These are phyloP conservation scores for Chytridium lagenaria DNA, from an alignment of 371 early-diverging fungal species.

Conservation along the genomic window DNA sequence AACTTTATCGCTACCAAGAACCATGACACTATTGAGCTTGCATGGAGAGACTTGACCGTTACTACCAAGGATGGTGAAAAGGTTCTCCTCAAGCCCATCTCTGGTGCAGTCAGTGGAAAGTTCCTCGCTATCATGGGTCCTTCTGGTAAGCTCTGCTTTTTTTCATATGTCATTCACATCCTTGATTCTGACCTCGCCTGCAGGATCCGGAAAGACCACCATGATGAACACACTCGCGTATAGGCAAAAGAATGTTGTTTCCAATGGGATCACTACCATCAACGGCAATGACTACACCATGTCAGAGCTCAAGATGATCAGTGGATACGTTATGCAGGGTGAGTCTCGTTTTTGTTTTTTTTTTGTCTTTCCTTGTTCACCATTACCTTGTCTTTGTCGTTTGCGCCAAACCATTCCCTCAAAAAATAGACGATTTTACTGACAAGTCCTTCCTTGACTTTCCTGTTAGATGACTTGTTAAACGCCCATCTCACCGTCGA, in stretches of 20 bases:
- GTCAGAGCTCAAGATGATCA: conserved; percentile 29
- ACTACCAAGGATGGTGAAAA: conserved; percentile 4
- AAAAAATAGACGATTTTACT: not conserved
- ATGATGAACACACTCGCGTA: conserved; percentile 41
- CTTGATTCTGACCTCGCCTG: not conserved
- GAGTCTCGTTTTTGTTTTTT: not conserved
- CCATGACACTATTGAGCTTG: conserved; percentile 8
- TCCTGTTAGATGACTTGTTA: conserved; percentile 70
- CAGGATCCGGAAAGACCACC: conserved; percentile 46
- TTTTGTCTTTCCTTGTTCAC: not conserved
- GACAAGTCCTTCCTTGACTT: not conserved
- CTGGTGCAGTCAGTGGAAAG: not conserved
- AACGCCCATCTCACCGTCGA: conserved; percentile 39
- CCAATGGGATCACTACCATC: conserved; percentile 4
- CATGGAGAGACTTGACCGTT: not conserved
- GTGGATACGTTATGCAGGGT: conserved; percentile 48
- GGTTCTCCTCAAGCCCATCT: not conserved
- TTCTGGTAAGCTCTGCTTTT: not conserved
- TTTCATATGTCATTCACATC: not conserved
- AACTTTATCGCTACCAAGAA: not conserved
- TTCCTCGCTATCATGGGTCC: conserved; percentile 10
- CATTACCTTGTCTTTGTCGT: conserved; percentile 46
- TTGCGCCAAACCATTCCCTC: conserved; percentile 34
- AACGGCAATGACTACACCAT: conserved; percentile 22
- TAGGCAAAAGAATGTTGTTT: not conserved